Evolutionary conservation across 352 stramenopile species (phyloP), one percentile per base, ranked within the genome.

Genomic region (Phytophthora crassamura): DNA sequence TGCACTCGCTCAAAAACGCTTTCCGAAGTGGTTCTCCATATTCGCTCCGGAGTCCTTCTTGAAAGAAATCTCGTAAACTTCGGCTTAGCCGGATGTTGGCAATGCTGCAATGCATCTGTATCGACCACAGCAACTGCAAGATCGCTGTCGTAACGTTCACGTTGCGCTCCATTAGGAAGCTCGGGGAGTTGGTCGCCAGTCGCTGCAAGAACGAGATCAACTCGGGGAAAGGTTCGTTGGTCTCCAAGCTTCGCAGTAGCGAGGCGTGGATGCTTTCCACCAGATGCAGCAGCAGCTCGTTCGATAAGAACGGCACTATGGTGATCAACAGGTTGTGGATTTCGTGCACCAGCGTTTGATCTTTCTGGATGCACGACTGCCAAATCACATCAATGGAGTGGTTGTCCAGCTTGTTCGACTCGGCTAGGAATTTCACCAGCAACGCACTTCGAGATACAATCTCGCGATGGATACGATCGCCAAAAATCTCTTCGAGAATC

Each of bases 401-500:
- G 15, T 77, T 76, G 43, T 86, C 84, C 38, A 96, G 56, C 41
- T 88, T 90, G 62, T 92, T 85, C 18, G 84, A 82, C 62, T 96
- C 88, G 1, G 85, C 86, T 18, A 96, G 68, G 45, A 95, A 96
- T 38, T 91, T 94, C n/a, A 96, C 73, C 42, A 96, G 51, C 36
- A 89, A 66, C 7, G 85, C 80, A 69, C 83, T 95, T 18, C 88
- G 82, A 25, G 86, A 93, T 32, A 96, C 89, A 46, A 94, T 87
- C 69, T 96, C 87, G 34, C 87, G 81, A 68, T 96, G 89, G n/a
- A 95, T 95, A 18, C 86, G 77, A 57, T 96, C 89, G 8, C 89
- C 89, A 69, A 96, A 96, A 64, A 95, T 92, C 35, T 92, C 86
- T 34, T 94, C 82, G 22, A 94, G 74, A 51, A 95, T 90, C 4